Percentiles rank a stretch among this genome's conserved stretches.
Conservation (phyloP, 257 asterid genomes). For the Verbena officinalis region DNA sequence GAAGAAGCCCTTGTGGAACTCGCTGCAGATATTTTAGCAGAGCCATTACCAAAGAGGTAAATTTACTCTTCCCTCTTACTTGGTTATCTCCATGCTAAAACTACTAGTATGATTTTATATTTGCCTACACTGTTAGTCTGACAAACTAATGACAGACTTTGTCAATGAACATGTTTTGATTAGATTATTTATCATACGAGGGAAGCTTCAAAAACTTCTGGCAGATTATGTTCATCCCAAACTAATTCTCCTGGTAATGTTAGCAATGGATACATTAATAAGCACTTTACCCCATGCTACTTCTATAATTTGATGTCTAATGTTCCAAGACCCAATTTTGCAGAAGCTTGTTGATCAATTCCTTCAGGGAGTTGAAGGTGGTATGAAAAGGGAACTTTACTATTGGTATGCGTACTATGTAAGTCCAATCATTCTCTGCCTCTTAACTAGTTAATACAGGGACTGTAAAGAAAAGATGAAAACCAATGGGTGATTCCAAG, state of each 20-base stretch:
- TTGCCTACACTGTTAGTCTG: neutral
- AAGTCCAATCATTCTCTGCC: constrained; percentile 39
- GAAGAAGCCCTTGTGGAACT: constrained; percentile 70
- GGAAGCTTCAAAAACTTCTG: constrained; percentile 68
- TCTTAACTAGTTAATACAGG: neutral
- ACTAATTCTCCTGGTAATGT: constrained; percentile 75
- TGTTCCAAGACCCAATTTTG: neutral
- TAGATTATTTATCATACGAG: constrained; percentile 65
- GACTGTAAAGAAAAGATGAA: neutral
- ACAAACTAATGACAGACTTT: neutral
- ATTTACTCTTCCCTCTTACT: constrained; percentile 1
- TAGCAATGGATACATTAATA: neutral
- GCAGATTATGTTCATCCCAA: constrained; percentile 72
- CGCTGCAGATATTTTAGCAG: constrained; percentile 66
- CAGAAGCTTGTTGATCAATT: constrained; percentile 82
- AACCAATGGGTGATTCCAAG: constrained; percentile 7
- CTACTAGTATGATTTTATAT: neutral
- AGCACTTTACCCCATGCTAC: neutral
- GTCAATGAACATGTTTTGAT: neutral
- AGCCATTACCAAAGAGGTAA: constrained; percentile 73
- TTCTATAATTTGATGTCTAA: neutral
- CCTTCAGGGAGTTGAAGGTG: constrained; percentile 50
- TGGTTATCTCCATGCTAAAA: neutral
- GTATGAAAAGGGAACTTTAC: constrained; percentile 66
- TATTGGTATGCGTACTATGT: constrained; percentile 91